These are phyloP conservation scores for Cryptosporidium sp. DNA, from an alignment of 169 alveolate genomes.

Conservation along the genomic window DNA sequence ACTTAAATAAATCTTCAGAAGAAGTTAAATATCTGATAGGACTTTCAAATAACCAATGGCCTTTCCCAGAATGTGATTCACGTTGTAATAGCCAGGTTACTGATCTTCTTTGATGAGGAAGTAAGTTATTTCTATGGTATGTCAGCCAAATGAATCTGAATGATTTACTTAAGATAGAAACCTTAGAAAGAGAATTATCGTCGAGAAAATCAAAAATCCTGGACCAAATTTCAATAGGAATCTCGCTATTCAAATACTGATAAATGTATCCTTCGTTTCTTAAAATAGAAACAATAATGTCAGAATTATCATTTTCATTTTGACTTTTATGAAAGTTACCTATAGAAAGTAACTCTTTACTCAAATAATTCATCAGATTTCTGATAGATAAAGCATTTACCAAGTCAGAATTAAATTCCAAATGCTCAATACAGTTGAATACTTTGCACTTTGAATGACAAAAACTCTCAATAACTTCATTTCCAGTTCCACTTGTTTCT, in stretches of 20 bases:
- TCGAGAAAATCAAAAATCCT: slow-evolving; percentile 38
- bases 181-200: background rate
- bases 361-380: slow-evolving; percentile 8
- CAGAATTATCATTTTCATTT: background rate
- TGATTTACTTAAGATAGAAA: background rate
- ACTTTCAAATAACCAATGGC: slow-evolving; percentile 41
- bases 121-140: slow-evolving; percentile 23
- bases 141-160: slow-evolving; percentile 20
- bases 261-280: background rate
- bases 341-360: slow-evolving; percentile 8
- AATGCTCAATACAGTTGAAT: slow-evolving; percentile 34
- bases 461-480: background rate
- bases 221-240: slow-evolving; percentile 44
- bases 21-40: slow-evolving; percentile 37
- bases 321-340: background rate
- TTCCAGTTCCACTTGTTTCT: background rate
- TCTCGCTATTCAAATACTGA: background rate
- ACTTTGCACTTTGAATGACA: slow-evolving; percentile 21
- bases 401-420: background rate
- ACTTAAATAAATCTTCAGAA: slow-evolving; percentile 45
- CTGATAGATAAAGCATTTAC: background rate
- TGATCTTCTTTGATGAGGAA: slow-evolving; percentile 70
- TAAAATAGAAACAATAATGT: background rate
- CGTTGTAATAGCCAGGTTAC: slow-evolving; percentile 46
- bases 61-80: slow-evolving; percentile 8